Base-by-base conservation (phyloP, 192 early-diverging fungal genomes). In the Coemansia sp. region DNA sequence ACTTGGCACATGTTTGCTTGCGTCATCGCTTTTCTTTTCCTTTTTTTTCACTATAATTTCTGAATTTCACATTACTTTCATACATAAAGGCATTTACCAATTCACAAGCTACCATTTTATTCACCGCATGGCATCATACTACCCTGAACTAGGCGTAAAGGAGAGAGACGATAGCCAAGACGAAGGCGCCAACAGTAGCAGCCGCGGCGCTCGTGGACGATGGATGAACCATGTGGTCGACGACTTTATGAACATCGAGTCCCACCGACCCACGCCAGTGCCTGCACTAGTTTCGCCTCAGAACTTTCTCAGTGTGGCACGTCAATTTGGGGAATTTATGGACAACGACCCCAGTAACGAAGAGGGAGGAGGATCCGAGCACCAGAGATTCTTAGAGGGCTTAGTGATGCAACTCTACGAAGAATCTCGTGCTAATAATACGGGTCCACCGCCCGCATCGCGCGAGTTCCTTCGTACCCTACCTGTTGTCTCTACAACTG, bases 361-460 rank as follows among this genome's bases (percentile, higher is more conserved):
- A 45, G 44, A n/a, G 44, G 44, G 24, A 11, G 36, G 21, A 19
- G 67, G 59, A 21, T 65, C 79, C 2, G 71, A 62, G 13, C 79
- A 82, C 69, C 79, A 74, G 59, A 64, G 64, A 66, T 77, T 82
- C 36, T 72, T 82, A 0, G 79, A 82, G 45, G 67, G 37, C 37
- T 62, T 82, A 3, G 72, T 82, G 16, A 74, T 77, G 74, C 74
- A 76, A 27, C 72, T 82, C 11, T 53, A 70, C 40, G 79, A 82
- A 36, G 79, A 82, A 41, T 74, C 79, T 16, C 77, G 69, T 36
- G 44, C 79, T 11, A 66, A 59, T 16, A 36, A 68, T 13, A 68
- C 59, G 34, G 81, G 81, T 13, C 81, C 81, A 1, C 81, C 81
- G 29, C 81, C 81, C 11, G 81, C 81, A 14, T 83, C 81, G 45